A percentile compares a stretch with the other conserved stretches of the same genome.
Evolutionary conservation across 1,284 basidiomycete species (phyloP).

Genomic region (Omphalotus olearius): DNA sequence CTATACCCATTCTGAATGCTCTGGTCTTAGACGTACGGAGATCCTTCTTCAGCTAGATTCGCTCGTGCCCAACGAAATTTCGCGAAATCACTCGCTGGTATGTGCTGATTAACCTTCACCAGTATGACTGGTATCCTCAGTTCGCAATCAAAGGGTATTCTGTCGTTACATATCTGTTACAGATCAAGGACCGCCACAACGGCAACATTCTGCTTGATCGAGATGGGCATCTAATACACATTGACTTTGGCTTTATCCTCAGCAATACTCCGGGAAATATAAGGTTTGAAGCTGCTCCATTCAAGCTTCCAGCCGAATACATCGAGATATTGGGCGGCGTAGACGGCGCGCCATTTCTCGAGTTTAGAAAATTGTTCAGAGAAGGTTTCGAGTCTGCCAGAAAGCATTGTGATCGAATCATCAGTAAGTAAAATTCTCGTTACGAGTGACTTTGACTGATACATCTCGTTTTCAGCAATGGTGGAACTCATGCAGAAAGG

Average conservation of each 20-base stretch:
- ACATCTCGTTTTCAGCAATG: slow-evolving; percentile 6
- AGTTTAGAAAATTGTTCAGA: slow-evolving; percentile 87
- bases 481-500: slow-evolving; percentile 19
- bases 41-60: slow-evolving; percentile 82
- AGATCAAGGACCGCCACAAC: slow-evolving; percentile 99
- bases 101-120: neutral
- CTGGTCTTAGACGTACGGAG: slow-evolving; percentile 77
- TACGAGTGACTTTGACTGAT: neutral
- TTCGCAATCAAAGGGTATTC: slow-evolving; percentile 70
- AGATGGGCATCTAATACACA: slow-evolving; percentile 92
- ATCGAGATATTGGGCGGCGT: slow-evolving; percentile 94
- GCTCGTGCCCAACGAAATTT: slow-evolving; percentile 87
- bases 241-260: slow-evolving; percentile 99
- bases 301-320: slow-evolving; percentile 95
- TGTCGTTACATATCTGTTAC: slow-evolving; percentile 90
- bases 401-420: slow-evolving; percentile 96
- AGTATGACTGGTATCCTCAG: neutral
- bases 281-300: slow-evolving; percentile 98
- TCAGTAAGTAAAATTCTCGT: slow-evolving; percentile 57
- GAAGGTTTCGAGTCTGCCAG: slow-evolving; percentile 92
- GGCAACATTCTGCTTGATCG: slow-evolving; percentile 97
- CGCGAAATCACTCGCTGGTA: slow-evolving; percentile 89
- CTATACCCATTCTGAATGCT: slow-evolving; percentile 3
- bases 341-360: slow-evolving; percentile 71
- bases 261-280: slow-evolving; percentile 97